Evolutionary conservation across 2,329 filamentous ascomycete genomes (phyloP).

Genomic region (Diplodia scrobiculata): DNA sequence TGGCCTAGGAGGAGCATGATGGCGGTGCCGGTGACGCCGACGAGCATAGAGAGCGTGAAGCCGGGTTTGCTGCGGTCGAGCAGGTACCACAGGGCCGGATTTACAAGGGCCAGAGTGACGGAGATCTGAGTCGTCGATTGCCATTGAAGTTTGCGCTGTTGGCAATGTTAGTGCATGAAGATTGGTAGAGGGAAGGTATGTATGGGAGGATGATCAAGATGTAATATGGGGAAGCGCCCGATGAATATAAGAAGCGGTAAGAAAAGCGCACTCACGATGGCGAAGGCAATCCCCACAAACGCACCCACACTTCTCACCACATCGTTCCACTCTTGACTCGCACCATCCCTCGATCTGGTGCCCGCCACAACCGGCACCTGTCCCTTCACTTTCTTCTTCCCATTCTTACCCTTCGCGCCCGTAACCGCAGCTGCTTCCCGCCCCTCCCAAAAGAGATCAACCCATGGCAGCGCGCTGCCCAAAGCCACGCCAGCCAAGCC

Average conservation of each 20-base stretch:
- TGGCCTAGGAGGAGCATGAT: constrained; percentile 75
- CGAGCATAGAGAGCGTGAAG: constrained; percentile 73
- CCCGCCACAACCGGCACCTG: constrained; percentile 16
- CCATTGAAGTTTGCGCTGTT: constrained; percentile 85
- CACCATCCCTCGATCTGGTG: constrained; percentile 43
- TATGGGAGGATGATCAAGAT: neutral
- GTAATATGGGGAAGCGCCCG: neutral
- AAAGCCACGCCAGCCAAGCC: constrained; percentile 75
- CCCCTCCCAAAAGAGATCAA: constrained; percentile 73
- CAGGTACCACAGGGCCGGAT: constrained; percentile 93
- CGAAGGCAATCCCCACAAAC: constrained; percentile 73
- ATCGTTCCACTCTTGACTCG: constrained; percentile 69
- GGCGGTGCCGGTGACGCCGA: constrained; percentile 73
- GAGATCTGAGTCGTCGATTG: constrained; percentile 92
- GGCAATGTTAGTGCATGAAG: neutral
- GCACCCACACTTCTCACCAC: constrained; percentile 69
- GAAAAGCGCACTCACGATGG: constrained; percentile 69
- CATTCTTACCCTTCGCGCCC: neutral
- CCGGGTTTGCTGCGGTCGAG: constrained; percentile 88
- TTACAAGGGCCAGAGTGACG: constrained; percentile 82
- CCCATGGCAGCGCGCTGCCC: constrained; percentile 78
- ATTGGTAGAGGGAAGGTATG: neutral
- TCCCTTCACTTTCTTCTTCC: constrained; percentile 29
- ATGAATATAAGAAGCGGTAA: neutral
- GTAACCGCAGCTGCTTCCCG: constrained; percentile 40